Base-by-base conservation (phyloP, 192 early-diverging fungal species). In the Diversispora epigaea region DNA sequence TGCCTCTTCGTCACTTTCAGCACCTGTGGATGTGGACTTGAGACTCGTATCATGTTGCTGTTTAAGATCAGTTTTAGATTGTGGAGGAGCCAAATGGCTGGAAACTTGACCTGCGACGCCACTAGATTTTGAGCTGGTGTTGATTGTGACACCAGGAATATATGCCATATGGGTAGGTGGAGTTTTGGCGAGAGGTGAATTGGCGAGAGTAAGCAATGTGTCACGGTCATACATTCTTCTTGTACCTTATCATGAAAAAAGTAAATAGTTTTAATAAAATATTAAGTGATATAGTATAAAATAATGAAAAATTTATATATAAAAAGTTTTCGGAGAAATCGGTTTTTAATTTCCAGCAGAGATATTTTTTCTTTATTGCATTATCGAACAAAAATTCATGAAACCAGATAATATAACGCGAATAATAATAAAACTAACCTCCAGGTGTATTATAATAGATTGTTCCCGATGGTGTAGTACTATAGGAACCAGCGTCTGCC, bases 151-250 rank as follows among this genome's bases (percentile, higher is more conserved):
- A 68, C 89, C 89, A 60, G 89, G 83, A 60, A 90, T 81, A 73
- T 82, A 86, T 11, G 83, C 85, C 75, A 91, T 76, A 61, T 83
- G 82, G 57, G 75, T 78, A 52, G 89, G 89, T 25, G 86, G 86
- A 17, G 86, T 86, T 66, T 86, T 82, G 10, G 87, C 80, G 68
- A 91, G 66, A 15, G 88, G 87, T 61, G 87, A 88, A 79, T 86
- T 87, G 22, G 86, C 83, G 41, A 91, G 82, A 71, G 84, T 84
- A 60, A 90, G 71, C 64, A 91, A 78, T 19, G 86, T 88, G 63
- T 77, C 79, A 54, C 87, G 88, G 71, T 89, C 87, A 73, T 91
- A 91, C 62, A 86, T 85, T 57, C 88, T 88, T 64, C 87, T 87
- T 71, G 86, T 85, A 57, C 89, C 89, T 87, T 76, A n/a, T 64